Evolutionary conservation across 176 grass and related monocot genomes (phyloP).

Genomic region (Elaeis guineensis): DNA sequence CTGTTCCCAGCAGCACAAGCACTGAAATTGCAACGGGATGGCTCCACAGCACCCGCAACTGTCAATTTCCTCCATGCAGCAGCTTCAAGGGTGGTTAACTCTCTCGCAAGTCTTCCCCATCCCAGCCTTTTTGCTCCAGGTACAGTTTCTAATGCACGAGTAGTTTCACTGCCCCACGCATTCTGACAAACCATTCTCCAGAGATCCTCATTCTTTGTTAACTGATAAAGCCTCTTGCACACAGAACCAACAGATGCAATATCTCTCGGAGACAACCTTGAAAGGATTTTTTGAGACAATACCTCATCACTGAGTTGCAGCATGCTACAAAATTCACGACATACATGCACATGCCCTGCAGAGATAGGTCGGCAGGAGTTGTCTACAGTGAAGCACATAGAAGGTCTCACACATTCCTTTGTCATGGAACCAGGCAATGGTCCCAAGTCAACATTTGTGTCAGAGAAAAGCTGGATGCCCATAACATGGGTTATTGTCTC

Average conservation of each 20-base stretch:
- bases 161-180: conserved; percentile 72
- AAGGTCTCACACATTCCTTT: conserved; percentile 26
- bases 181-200: conserved; percentile 99
- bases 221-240: conserved; percentile 48
- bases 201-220: conserved; percentile 87
- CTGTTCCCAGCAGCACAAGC: conserved; percentile 90
- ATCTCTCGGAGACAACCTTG: conserved; percentile 73
- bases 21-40: conserved; percentile 92
- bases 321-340: conserved; percentile 49
- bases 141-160: conserved; percentile 58
- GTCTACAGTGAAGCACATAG: conserved; percentile 22
- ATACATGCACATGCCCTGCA: conserved; percentile 35
- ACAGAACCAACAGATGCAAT: conserved; percentile 87
- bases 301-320: conserved; percentile 82
- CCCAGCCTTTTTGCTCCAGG: conserved; percentile 65
- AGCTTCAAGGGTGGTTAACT: conserved; percentile 81
- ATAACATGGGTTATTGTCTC: conserved; percentile 69
- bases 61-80: conserved; percentile 73
- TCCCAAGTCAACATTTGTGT: conserved; percentile 58
- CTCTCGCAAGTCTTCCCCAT: conserved; percentile 72
- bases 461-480: conserved; percentile 76
- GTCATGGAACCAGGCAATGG: conserved; percentile 19
- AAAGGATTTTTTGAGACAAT: conserved; percentile 69
- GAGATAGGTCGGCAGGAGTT: conserved; percentile 20
- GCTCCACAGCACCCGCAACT: conserved; percentile 73